Conservation (phyloP, 2,329 filamentous ascomycete species). For the Sclerotinia glacialis region DNA sequence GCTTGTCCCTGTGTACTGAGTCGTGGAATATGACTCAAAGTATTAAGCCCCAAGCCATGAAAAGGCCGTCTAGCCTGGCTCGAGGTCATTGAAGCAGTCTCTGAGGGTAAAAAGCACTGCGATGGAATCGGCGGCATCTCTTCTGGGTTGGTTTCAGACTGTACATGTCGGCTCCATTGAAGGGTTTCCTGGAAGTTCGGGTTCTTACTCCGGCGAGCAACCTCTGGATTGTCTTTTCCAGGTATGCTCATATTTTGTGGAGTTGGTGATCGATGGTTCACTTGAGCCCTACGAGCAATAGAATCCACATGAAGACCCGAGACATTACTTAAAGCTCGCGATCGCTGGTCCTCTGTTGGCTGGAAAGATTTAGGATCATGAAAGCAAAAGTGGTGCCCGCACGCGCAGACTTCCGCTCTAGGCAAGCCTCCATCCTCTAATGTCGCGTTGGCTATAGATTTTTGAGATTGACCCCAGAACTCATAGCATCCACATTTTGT, state of each 20-base stretch:
- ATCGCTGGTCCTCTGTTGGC: slow-evolving; percentile 21
- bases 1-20: slow-evolving; percentile 21
- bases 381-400: slow-evolving; percentile 57
- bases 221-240: slow-evolving; percentile 13
- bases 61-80: slow-evolving; percentile 35
- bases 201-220: slow-evolving; percentile 18
- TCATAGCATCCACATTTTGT: slow-evolving; percentile 51
- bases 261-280: slow-evolving; percentile 19
- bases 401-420: slow-evolving; percentile 45
- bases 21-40: slow-evolving; percentile 33
- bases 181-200: slow-evolving; percentile 33
- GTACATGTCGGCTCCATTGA: slow-evolving; percentile 33
- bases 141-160: slow-evolving; percentile 30
- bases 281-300: slow-evolving; percentile 18
- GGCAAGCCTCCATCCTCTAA: slow-evolving; percentile 17
- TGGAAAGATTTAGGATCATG: slow-evolving; percentile 41
- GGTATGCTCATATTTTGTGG: slow-evolving; percentile 11
- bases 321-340: slow-evolving; percentile 22
- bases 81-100: slow-evolving; percentile 35
- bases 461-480: slow-evolving; percentile 48
- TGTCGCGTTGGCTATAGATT: background rate
- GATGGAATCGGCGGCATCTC: slow-evolving; percentile 40
- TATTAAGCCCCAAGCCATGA: slow-evolving; percentile 34
- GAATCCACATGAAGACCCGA: slow-evolving; percentile 19
- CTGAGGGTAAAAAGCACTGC: slow-evolving; percentile 40